phyloP scores from a whole-genome alignment of 2,329 filamentous ascomycete genomes.

The Phialocephala subalpina region DNA sequence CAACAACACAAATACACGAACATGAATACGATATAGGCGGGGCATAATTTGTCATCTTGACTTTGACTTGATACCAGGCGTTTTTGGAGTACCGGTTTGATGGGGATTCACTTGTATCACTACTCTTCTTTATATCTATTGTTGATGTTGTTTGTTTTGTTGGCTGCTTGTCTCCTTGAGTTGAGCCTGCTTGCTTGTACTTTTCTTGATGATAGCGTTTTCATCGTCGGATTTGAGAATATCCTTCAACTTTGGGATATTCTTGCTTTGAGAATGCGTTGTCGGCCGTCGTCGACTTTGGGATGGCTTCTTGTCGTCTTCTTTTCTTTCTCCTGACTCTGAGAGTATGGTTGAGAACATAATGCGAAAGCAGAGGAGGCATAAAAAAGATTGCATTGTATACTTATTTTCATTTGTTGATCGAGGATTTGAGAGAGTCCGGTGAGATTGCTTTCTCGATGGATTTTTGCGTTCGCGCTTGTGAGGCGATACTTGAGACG shows the following conservation, averaged over 20 bases:
- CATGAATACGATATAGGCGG: not conserved
- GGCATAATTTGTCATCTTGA: constrained; percentile 3
- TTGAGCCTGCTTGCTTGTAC: not conserved
- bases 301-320: too few relatives aligned
- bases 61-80: constrained; percentile 39
- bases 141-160: constrained; percentile 14
- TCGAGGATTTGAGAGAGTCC: not conserved
- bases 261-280: not conserved
- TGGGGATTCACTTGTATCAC: constrained; percentile 33
- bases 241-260: too few relatives aligned
- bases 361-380: not conserved
- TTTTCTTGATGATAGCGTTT: not conserved
- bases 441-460: not conserved
- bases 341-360: constrained; percentile 11
- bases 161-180: constrained; percentile 8
- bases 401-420: constrained; percentile 6
- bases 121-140: constrained; percentile 34
- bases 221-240: not conserved
- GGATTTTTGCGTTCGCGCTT: too few relatives aligned
- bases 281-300: constrained; percentile 13
- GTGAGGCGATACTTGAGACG: too few relatives aligned
- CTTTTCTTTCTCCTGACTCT: too few relatives aligned
- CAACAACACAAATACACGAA: constrained; percentile 17
- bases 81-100: constrained; percentile 22
- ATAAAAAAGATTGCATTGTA: constrained; percentile 10